Evolutionary conservation across 495 filamentous ascomycete genomes (phyloP).

Genomic region (Xanthoparmelia taractica): DNA sequence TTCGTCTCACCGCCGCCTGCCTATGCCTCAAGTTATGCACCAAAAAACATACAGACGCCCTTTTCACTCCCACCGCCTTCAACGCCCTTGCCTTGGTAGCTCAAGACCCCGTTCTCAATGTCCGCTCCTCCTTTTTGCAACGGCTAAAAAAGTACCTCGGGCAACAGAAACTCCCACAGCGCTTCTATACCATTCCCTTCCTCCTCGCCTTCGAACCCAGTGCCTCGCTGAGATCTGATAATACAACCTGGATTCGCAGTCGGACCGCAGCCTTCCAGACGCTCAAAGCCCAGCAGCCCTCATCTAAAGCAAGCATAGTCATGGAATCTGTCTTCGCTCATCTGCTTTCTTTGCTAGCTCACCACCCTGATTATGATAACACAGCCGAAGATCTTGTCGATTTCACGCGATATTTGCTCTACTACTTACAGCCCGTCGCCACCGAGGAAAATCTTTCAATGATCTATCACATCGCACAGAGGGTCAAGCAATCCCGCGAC

Average conservation of each 20-base stretch:
- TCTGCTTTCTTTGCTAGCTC: constrained; percentile 77
- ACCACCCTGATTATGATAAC: constrained; percentile 83
- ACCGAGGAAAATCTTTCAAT: constrained; percentile 79
- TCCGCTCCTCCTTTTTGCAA: constrained; percentile 69
- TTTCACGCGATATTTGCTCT: constrained; percentile 77
- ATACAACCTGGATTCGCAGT: constrained; percentile 82
- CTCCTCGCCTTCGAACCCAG: constrained; percentile 84
- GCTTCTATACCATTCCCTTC: constrained; percentile 86
- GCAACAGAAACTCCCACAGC: constrained; percentile 54
- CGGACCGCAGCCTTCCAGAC: constrained; percentile 47
- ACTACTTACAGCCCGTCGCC: constrained; percentile 76
- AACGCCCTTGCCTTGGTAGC: constrained; percentile 69
- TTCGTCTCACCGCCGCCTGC: constrained; percentile 76
- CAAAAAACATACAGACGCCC: constrained; percentile 62
- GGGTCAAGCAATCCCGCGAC: constrained; percentile 84
- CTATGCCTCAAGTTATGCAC: constrained; percentile 78
- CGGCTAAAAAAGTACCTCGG: constrained; percentile 82
- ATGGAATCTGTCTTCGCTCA: constrained; percentile 84
- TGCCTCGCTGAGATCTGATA: constrained; percentile 55
- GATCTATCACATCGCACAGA: constrained; percentile 87
- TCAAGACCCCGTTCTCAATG: constrained; percentile 66
- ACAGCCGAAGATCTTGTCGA: constrained; percentile 64
- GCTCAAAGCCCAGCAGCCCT: constrained; percentile 28
- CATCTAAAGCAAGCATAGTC: constrained; percentile 43
- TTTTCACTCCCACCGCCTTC: constrained; percentile 64